These are phyloP conservation scores for Colletotrichum sublineola DNA, from an alignment of 2,329 filamentous ascomycete species.

Conservation along the genomic window DNA sequence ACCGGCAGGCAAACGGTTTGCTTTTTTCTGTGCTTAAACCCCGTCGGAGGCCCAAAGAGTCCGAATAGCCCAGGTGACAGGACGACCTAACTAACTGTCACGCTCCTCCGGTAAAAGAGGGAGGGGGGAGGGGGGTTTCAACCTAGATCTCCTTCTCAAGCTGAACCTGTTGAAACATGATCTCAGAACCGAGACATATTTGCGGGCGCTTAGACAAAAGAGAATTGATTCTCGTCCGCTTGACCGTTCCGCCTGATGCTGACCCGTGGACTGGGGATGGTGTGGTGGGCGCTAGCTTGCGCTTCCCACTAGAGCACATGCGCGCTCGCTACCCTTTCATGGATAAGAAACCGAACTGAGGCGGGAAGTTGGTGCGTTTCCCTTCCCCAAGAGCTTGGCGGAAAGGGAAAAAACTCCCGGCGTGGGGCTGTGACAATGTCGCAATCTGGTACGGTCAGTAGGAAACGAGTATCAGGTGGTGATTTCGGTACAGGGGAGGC, in stretches of 20 bases:
- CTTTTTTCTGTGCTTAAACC: conserved; percentile 1
- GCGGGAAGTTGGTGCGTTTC: not conserved
- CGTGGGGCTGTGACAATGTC: conserved; percentile 2
- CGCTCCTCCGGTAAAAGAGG: not conserved
- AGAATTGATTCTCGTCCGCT: conserved; percentile 24
- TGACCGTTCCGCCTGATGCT: conserved; percentile 37
- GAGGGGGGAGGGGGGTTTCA: not conserved
- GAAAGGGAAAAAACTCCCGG: not conserved
- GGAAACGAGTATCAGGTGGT: conserved; percentile 14
- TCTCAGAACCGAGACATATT: conserved; percentile 33
- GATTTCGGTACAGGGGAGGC: conserved; percentile 8
- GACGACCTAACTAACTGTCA: not conserved
- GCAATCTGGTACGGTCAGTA: conserved; percentile 8
- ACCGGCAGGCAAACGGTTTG: conserved; percentile 10
- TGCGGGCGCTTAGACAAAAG: conserved; percentile 26
- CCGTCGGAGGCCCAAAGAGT: not conserved
- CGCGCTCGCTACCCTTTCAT: conserved; percentile 11
- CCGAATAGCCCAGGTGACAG: not conserved
- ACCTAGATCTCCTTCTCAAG: conserved; percentile 4
- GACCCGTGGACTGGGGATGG: conserved; percentile 28
- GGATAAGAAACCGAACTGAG: conserved; percentile 13
- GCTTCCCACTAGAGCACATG: conserved; percentile 25
- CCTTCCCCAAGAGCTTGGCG: conserved; percentile 5
- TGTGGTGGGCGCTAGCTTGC: conserved; percentile 28
- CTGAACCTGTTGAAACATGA: conserved; percentile 36